Percentiles rank a stretch among this genome's conserved stretches.
These are phyloP conservation scores for Zopfochytrium polystomum DNA, from an alignment of 371 early-diverging fungal genomes.

Conservation along the genomic window DNA sequence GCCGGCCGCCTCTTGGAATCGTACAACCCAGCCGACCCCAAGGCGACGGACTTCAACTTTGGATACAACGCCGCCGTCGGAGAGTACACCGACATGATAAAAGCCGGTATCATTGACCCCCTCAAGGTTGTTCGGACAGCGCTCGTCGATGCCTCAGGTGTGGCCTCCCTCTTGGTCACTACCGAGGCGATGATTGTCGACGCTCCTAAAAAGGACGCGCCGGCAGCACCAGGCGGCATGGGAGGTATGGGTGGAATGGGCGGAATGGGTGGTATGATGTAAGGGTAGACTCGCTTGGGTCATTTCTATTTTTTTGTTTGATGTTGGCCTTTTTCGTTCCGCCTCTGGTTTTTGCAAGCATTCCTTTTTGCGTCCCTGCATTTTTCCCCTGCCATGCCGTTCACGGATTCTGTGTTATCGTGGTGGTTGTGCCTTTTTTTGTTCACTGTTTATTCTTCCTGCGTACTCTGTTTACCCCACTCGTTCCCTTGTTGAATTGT, in stretches of 20 bases:
- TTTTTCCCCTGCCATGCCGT: too few species aligned
- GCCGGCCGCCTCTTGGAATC: conserved; percentile 88
- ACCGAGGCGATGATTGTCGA: conserved; percentile 96
- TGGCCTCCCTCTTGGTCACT: conserved; percentile 92
- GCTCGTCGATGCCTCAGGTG: conserved; percentile 91
- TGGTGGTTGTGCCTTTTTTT: too few species aligned
- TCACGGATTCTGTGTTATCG: too few species aligned
- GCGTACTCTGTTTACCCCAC: too few species aligned
- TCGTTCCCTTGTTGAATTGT: too few species aligned
- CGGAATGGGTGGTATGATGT: conserved; percentile 14
- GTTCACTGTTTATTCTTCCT: too few species aligned
- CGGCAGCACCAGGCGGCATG: conserved; percentile 50
- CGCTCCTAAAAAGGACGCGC: conserved; percentile 77
- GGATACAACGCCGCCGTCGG: conserved; percentile 91
- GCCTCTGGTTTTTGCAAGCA: too few species aligned
- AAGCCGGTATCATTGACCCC: conserved; percentile 94
- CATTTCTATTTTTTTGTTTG: neutral
- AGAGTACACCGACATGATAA: conserved; percentile 92
- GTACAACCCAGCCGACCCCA: conserved; percentile 36
- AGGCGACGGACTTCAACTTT: conserved; percentile 65
- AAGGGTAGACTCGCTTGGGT: neutral
- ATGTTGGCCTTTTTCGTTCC: neutral
- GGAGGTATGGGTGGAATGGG: conserved; percentile 50
- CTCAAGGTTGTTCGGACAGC: conserved; percentile 97
- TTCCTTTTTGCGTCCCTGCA: too few species aligned